Conservation (phyloP, 139 green algal species). For the Volvox reticuliferus region DNA sequence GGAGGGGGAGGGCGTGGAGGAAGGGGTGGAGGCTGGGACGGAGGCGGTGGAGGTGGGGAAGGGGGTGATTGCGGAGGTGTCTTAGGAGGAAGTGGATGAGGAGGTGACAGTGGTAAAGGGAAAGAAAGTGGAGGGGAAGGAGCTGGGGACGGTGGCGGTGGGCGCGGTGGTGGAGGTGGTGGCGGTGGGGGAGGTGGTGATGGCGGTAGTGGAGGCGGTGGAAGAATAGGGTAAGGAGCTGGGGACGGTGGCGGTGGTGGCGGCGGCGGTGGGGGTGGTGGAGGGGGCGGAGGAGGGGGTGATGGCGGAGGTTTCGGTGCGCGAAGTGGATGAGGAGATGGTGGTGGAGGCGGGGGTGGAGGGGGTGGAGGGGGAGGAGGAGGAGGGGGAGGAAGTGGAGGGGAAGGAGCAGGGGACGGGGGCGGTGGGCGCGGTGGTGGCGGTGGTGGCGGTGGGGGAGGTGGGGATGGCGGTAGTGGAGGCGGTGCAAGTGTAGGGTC, state of each 20-base stretch:
- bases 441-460: background rate
- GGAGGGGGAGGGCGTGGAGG: no score
- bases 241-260: background rate
- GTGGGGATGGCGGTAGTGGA: background rate
- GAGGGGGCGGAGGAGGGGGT: background rate
- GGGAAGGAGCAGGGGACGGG: no score
- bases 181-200: background rate
- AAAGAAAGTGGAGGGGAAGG: no score
- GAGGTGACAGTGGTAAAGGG: no score
- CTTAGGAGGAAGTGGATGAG: no score
- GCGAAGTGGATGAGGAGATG: background rate
- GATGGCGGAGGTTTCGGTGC: background rate
- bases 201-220: background rate
- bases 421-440: background rate
- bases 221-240: background rate
- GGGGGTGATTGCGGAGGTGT: no score
- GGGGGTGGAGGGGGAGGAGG: background rate
- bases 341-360: background rate
- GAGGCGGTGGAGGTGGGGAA: no score
- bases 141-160: background rate
- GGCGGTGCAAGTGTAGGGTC: no score
- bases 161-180: background rate
- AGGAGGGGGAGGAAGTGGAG: no score
- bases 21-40: no score
- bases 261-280: background rate